Evolutionary conservation across 2,329 filamentous ascomycete genomes (phyloP), one percentile per base, ranked within the genome.

Genomic region (Colletotrichum sp.): DNA sequence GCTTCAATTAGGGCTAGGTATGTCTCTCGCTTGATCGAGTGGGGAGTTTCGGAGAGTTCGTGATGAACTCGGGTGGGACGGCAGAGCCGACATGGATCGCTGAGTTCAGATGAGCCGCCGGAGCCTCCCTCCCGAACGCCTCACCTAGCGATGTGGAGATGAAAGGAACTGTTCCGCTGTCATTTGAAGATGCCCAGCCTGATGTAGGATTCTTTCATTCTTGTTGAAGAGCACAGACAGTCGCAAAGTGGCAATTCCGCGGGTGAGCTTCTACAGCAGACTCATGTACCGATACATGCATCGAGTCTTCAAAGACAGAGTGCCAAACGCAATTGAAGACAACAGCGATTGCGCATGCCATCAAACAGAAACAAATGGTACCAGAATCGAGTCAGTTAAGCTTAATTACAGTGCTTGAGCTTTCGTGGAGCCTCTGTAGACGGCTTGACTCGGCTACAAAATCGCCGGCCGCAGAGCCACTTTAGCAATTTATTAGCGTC

Each of bases 21-120:
- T 48, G 44, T 39, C n/a, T 44, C 32, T 67, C 68, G 68, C 68
- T 71, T 71, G 19, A 22, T 7, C n/a, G 34, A 16, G 61, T 64
- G 61, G 61, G n/a, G 22, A 16, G n/a, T 52, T 32, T 28, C 60
- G 44, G 60, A 64, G 32, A 25, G 30, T 55, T 66, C 59, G 22
- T 30, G 68, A 71, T 36, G 59, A 32, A 22, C 5, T 28, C 34
- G 61, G 32, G n/a, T 64, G 68, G 68, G 60, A 25, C 32, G 8
- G 19, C 25, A 22, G 30, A 30, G 32, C 5, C 19, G 25, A 16
- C 19, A 36, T 61, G 28, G 34, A n/a, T 7, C n/a, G 27, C n/a
- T 36, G 68, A 48, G 59, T 52, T 52, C n/a, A 61, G 27, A 64
- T 64, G 60, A 64, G 30, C 25, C n/a, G 32, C 44, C 44, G 44